Evolutionary conservation across 2,329 filamentous ascomycete species (phyloP), one percentile per base, ranked within the genome.

Genomic region (Drechslerella coelobrocha): DNA sequence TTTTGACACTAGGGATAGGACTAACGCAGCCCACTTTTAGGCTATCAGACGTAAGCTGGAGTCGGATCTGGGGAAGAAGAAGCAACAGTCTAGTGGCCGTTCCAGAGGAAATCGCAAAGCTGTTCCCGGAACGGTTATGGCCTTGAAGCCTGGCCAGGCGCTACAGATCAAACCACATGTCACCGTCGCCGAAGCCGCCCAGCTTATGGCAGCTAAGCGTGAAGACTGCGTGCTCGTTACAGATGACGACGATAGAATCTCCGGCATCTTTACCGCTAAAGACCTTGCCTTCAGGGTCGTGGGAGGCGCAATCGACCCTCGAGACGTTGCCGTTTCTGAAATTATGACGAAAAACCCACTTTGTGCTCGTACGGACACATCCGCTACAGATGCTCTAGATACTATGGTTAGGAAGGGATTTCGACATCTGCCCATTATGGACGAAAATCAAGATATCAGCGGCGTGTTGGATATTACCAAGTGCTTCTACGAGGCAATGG

Each of bases 321-420:
- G 86, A 79, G 91, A 88, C 78, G 87, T 97, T 76, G 96, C 91
- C 21, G 97, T 99, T 78, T 90, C 92, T 75, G 92, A 97, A 78
- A 99, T 99, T 80, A 99, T 99, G 94, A 99, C 94, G 78, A 97
- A 97, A 84, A 99, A 99, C 82, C 94, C 94, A 9, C 86, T 99
- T 14, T 99, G 94, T 79, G 94, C 94, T 60, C 88, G 94, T 79
- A 99, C 94, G 65, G 94, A 99, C 78, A 99, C 94, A 31, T 97
- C 93, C 80, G 94, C 94, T 34, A 99, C 94, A 45, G 94, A 99
- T 83, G 94, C 94, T 29, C 82, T 99, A 73, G 93, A 99, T 80
- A 84, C 97, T 65, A 99, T 99, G 94, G 94, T 99, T 63, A 86
- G 93, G 76, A 97, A 97, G 82, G 94, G 94, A 17, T 99, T 99